These are phyloP conservation scores for Hyphopichia buzzinii DNA, from an alignment of 1,139 yeast genomes.

Conservation along the genomic window DNA sequence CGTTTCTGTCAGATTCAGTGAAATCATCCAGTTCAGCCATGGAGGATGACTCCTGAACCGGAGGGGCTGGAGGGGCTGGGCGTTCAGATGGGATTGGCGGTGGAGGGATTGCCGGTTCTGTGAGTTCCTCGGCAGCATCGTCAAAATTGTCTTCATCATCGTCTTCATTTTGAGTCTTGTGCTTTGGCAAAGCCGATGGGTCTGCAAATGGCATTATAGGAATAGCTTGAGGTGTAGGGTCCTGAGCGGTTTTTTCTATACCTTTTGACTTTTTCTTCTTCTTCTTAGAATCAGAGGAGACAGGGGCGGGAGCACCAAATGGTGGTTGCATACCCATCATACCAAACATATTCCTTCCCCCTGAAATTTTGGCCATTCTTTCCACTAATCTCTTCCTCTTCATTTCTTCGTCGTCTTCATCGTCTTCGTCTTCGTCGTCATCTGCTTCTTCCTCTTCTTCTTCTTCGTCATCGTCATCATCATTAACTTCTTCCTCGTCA, in stretches of 20 bases:
- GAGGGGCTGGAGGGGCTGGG: slow-evolving; percentile 8
- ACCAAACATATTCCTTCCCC: slow-evolving; percentile 87
- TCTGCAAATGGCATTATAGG: slow-evolving; percentile 53
- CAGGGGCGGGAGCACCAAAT: slow-evolving; percentile 26
- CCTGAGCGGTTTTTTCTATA: neutral
- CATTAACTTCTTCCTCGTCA: slow-evolving; percentile 11
- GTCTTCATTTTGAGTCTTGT: slow-evolving; percentile 12
- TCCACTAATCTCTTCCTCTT: slow-evolving; percentile 79
- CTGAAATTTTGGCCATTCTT: slow-evolving; percentile 93
- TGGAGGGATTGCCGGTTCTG: slow-evolving; percentile 8
- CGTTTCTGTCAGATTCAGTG: slow-evolving; percentile 18
- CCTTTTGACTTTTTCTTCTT: slow-evolving; percentile 6
- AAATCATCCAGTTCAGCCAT: slow-evolving; percentile 31
- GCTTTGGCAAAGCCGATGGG: slow-evolving; percentile 23
- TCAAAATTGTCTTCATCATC: slow-evolving; percentile 4
- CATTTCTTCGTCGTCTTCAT: slow-evolving; percentile 72
- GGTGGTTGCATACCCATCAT: slow-evolving; percentile 64
- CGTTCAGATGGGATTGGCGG: slow-evolving; percentile 12
- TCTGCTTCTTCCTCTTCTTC: slow-evolving; percentile 18
- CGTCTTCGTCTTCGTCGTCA: slow-evolving; percentile 25
- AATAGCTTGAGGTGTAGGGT: slow-evolving; percentile 29
- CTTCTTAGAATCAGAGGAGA: slow-evolving; percentile 13
- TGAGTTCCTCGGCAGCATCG: slow-evolving; percentile 5
- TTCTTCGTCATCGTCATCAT: slow-evolving; percentile 10
- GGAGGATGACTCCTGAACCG: slow-evolving; percentile 23